Evolutionary conservation across 805 yeast genomes (phyloP).

Genomic region (Ogataea ganodermae): DNA sequence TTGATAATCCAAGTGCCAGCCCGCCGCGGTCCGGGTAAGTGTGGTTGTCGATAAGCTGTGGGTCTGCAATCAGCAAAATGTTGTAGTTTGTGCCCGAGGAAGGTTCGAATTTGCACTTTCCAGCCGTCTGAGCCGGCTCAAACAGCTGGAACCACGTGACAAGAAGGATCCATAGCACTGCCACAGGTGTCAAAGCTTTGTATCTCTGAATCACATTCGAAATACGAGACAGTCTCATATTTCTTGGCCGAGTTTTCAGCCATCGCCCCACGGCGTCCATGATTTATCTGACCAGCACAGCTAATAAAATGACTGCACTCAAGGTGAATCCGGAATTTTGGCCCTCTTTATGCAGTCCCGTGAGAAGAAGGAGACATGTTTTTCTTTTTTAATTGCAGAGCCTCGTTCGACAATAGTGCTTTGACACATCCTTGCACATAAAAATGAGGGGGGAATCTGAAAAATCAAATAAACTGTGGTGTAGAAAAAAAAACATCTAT

Average conservation of each 20-base stretch:
- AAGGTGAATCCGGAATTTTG: not conserved
- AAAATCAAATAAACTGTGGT: too few species aligned
- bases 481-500: too few species aligned
- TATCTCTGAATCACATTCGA: not conserved
- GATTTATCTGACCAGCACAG: not conserved
- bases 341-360: not conserved
- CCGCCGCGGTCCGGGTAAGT: constrained; percentile 73
- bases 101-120: constrained; percentile 14
- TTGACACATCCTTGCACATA: not conserved
- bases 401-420: not conserved
- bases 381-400: not conserved
- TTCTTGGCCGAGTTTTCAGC: not conserved
- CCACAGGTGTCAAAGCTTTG: constrained; percentile 3
- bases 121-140: constrained; percentile 8
- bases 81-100: constrained; percentile 11
- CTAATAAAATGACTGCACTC: not conserved
- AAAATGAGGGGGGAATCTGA: too few species aligned
- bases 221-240: not conserved
- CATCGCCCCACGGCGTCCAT: not conserved
- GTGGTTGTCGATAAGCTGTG: constrained; percentile 86
- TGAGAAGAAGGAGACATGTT: not conserved
- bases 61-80: constrained; percentile 73
- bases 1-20: constrained; percentile 54
- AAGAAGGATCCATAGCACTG: constrained; percentile 16
- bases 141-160: constrained; percentile 18